Percentiles rank a stretch among this genome's conserved stretches.
Evolutionary conservation across 2,329 filamentous ascomycete species (phyloP).

Genomic region (Epichloe aotearoae): DNA sequence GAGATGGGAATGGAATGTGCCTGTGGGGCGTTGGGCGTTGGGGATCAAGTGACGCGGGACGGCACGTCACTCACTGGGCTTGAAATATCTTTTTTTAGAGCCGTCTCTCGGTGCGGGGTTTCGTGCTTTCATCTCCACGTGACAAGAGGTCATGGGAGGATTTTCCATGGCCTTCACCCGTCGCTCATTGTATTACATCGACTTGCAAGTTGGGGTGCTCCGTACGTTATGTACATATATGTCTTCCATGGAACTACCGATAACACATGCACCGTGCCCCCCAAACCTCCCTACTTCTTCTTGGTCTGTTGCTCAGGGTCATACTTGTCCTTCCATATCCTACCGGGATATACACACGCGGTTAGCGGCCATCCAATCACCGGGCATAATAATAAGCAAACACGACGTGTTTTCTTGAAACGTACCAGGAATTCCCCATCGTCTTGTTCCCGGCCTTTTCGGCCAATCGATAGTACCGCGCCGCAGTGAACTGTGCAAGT

Average conservation of each 20-base stretch:
- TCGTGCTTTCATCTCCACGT: too few species aligned
- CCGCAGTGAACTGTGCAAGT: conserved; percentile 52
- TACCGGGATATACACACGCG: conserved; percentile 20
- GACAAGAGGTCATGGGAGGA: too few species aligned
- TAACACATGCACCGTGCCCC: not conserved
- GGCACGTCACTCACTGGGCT: too few species aligned
- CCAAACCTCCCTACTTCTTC: conserved; percentile 16
- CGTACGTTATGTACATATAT: too few species aligned
- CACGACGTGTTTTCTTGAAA: conserved; percentile 13
- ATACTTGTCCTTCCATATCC: conserved; percentile 99
- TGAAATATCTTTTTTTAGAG: too few species aligned
- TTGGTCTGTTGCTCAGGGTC: conserved; percentile 31
- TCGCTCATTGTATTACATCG: too few species aligned
- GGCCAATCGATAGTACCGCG: conserved; percentile 83
- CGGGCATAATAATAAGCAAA: not conserved
- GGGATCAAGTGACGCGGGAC: too few species aligned
- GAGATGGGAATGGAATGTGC: too few species aligned
- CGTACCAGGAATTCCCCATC: conserved; percentile 90
- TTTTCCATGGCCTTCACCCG: too few species aligned
- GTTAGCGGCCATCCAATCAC: not conserved
- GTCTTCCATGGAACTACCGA: not conserved
- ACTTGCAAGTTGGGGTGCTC: too few species aligned
- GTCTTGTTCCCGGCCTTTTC: conserved; percentile 83
- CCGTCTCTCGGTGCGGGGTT: too few species aligned
- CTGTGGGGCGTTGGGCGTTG: too few species aligned